Evolutionary conservation across 2,329 filamentous ascomycete genomes (phyloP), one percentile per base, ranked within the genome.

Genomic region (Rutstroemia sp.): DNA sequence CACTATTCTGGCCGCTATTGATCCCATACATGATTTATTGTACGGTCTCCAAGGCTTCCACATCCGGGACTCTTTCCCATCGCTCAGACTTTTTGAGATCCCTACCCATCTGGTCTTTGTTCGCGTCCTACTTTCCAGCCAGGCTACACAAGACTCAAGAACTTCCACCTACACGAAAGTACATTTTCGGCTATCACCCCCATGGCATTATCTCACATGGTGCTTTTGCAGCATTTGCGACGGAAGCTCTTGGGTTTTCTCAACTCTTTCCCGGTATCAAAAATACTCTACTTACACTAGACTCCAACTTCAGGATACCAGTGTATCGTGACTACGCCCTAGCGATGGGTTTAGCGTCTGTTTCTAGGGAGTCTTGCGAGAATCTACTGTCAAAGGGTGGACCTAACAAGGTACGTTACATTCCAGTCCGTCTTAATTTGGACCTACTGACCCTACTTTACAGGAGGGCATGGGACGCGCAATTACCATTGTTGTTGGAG

Each of bases 191-290:
- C 46, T 97, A 97, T 71, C 94, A 97, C 67, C 94, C 94, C 0
- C 94, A 99, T 69, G 92, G 94, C 23, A 97, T 99, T 71, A 96
- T 99, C 67, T 94, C 88, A 5, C 90, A 96, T 65, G 94, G 92
- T n/a, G 92, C 92, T 0, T 96, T 92, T 74, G 89, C 85, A 5
- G 88, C 92, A 5, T 97, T 97, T 68, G 88, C 80, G 4, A 97
- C 92, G 0, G 92, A 96, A 65, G 90, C 90, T 0, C 78, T 96
- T 0, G 90, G 90, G 0, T 97, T 96, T 71, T 79, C 82, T 0
- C 83, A 88, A 56, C 82, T 95, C 59, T 99, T 96, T 66, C 94
- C 94, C 0, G 92, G 91, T 58, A 96, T 99, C 71, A 96, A 88
- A 47, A 97, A 97, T 73, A 92, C 89, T 7, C 76, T 97, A 21